Base-by-base conservation (phyloP, 306 rosid genomes). In the Dalbergia cultrata region DNA sequence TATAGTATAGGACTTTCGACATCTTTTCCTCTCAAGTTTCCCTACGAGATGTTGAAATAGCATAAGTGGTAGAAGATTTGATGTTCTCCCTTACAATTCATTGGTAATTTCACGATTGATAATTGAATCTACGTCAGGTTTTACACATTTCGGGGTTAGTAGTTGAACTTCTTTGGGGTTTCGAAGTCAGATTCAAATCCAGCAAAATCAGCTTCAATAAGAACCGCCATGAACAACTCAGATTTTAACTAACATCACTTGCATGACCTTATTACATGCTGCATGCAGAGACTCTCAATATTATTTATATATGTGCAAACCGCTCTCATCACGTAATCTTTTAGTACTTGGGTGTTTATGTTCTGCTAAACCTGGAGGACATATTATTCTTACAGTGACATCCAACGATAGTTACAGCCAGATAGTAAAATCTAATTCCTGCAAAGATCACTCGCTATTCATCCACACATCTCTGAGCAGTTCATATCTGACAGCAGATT, bases 401-500 rank as follows among this genome's bases (percentile, higher is more conserved):
- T 65, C 8, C 10, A 13, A 18, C 16, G 21, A 43, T 34, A 13
- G 45, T 63, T 49, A 80, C 35, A 67, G 31, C 75, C 64, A 45
- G 18, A 43, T 11, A 62, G 47, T 65, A 67, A 34, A 37, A 62
- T 70, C 54, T 45, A 7, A 14, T 62, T 33, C 50, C 52, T 43
- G 78, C 58, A 26, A 17, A 33, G 34, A 66, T 87, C 87, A 91
- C 81, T 91, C 84, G 76, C 95, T 87, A 63, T 83, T 88, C 92
- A 77, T 90, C 99, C 99, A 95, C 16, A 92, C 88, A 45, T 87
- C 91, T 70, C 97, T 88, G 49, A 95, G 97, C 22, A 95, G 97
- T 81, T 89, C 98, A 34, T 93, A 95, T 87, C 99, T 91, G 53
- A 86, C 58, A 19, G 93, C 72, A 78, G 77, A 86, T 76, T 78